Evolutionary conservation across 1,284 basidiomycete species (phyloP), one percentile per base, ranked within the genome.

Genomic region (Ustilago curta): DNA sequence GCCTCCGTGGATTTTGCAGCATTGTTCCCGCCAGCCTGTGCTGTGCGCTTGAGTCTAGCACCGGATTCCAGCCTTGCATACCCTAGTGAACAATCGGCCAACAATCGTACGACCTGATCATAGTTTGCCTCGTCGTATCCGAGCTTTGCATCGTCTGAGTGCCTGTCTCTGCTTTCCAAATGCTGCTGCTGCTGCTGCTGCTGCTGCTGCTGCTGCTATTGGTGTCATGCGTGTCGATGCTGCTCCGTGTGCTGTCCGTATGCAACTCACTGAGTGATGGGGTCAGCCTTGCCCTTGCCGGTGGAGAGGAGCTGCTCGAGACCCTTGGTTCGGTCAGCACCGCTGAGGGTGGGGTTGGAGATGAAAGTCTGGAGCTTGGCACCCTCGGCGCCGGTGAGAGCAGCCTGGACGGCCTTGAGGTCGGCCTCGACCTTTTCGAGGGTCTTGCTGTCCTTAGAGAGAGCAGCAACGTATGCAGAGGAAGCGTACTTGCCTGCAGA

Each of bases 381-480:
- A 32, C 76, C 71, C 52, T 83, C 77, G 16, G 80, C 49, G 55
- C 79, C 79, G 52, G 62, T 43, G 51, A 86, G 81, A 58, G 80
- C 65, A 31, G 77, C 47, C 59, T 79, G 65, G 60, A 87, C 76
- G 43, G 77, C 71, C 84, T 88, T 88, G 78, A 99, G 90, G 86
- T 98, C 96, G 42, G 89, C 81, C 76, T 84, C 84, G 54, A 85
- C 79, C 74, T 80, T 80, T 47, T 77, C 61, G 52, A 85, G 79
- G 32, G 81, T 81, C 80, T 84, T 85, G 72, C 62, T 79, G 80
- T 84, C 81, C 88, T 94, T 92, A 82, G 91, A 88, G 83, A 95
- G 90, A 19, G 97, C 95, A 59, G 96, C 96, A 58, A 91, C 90
- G 87, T 93, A 99, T 76, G 93, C 90, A 29, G 97, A 96, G 67